Base-by-base conservation (phyloP, 2,329 filamentous ascomycete species). In the Colletotrichum camelliae region DNA sequence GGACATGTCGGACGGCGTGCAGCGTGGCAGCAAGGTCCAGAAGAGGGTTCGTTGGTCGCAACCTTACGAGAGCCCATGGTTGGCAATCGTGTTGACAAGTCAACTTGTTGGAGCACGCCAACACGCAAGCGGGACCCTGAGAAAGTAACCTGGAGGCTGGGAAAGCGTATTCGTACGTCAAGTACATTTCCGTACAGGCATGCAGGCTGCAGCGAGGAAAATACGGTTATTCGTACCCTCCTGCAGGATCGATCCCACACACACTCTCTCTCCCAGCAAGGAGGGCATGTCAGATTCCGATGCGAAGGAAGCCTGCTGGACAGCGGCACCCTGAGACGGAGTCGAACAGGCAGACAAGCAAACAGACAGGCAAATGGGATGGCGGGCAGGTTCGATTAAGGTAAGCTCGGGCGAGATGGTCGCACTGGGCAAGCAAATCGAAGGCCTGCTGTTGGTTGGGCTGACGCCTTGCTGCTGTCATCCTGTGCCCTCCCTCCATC, bases 381-480 rank as follows among this genome's bases (percentile, higher is more conserved):
- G 72, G 62, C 69, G 31, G 68, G 61, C 68, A 55, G 48, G 68
- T 48, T 71, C 61, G 55, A 57, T 72, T 48, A 43, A 67, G 39
- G 72, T 67, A 72, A 75, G 69, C 55, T 65, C 58, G 58, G 43
- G 72, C 67, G 60, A 74, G 72, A 37, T 21, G 67, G 67, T 64
- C 66, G n/a, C n/a, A 27, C 33, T 21, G 70, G 70, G 61, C 60
- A 39, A 48, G 33, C 37, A 29, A 18, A 15, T 58, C 33, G 57
- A 52, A 21, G 31, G 5, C 68, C 58, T 69, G 18, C 13, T 13
- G 37, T 33, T 66, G 35, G 16, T 18, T 27, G 66, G 67, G 43
- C 60, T 60, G 67, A 29, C 48, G 67, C 35, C 43, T 21, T 67
- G 64, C 58, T 70, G 55, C 37, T 12, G 43, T 58, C 58, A 62